These are phyloP conservation scores for Glarea lozoyensis DNA, from an alignment of 495 filamentous ascomycete genomes.

Conservation along the genomic window DNA sequence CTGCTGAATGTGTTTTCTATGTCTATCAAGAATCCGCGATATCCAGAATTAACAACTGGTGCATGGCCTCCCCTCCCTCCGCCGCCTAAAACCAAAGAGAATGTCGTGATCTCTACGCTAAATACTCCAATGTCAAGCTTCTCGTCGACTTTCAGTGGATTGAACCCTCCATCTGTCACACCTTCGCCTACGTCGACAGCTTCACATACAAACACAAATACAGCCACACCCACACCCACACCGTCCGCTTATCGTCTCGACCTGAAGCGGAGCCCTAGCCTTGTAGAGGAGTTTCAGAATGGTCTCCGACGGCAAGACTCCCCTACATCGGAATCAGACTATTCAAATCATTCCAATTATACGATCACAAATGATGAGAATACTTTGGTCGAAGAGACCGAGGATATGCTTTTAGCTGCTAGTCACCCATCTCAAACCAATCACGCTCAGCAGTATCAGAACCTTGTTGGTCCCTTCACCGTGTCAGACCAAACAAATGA, in stretches of 20 bases:
- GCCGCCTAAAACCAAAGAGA: neutral
- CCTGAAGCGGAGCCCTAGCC: neutral
- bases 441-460: too few species aligned
- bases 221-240: neutral
- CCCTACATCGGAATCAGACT: neutral
- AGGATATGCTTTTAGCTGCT: too few species aligned
- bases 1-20: slow-evolving; percentile 5
- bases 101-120: too few species aligned
- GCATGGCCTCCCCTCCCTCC: slow-evolving; percentile 8
- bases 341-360: too few species aligned
- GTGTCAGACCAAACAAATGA: too few species aligned
- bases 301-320: neutral
- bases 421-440: too few species aligned
- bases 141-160: neutral
- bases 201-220: neutral
- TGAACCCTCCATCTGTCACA: neutral
- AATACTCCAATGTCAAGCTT: neutral
- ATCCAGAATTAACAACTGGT: neutral
- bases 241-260: neutral
- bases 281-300: neutral
- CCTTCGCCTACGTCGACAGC: too few species aligned
- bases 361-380: too few species aligned
- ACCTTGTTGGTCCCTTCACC: too few species aligned
- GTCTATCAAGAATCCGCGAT: neutral
- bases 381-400: too few species aligned